phyloP scores from a whole-genome alignment of 805 yeast genomes.

The Kregervanrija fluxuum region DNA sequence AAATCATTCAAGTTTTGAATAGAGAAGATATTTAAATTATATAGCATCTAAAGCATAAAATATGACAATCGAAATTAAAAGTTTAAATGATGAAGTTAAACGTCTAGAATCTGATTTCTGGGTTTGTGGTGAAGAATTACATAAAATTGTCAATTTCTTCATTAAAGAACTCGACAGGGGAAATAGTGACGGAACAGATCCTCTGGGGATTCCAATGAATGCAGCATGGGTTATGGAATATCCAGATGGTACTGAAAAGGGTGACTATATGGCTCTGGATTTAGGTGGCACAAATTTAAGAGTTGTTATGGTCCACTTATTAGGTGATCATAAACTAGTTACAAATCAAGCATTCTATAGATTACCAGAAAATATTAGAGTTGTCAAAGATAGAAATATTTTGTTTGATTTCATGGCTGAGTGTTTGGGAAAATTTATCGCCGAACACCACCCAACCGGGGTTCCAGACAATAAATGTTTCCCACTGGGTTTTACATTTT shows the following conservation, averaged over 20 bases:
- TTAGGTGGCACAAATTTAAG: conserved; percentile 58
- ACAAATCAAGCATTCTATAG: conserved; percentile 84
- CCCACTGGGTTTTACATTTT: conserved; percentile 94
- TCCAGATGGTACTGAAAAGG: conserved; percentile 52
- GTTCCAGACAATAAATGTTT: conserved; percentile 42
- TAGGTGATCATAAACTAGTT: conserved; percentile 80
- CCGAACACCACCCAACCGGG: conserved; percentile 64
- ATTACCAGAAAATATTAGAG: conserved; percentile 72
- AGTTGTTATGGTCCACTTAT: conserved; percentile 42
- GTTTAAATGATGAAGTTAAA: conserved; percentile 26
- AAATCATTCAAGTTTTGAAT: too few relatives aligned
- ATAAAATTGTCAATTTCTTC: conserved; percentile 41
- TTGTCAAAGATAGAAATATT: conserved; percentile 64
- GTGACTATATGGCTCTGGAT: conserved; percentile 54
- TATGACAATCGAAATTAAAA: conserved; percentile 3
- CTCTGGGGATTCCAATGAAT: conserved; percentile 50
- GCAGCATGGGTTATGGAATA: conserved; percentile 54
- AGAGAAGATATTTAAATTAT: not conserved
- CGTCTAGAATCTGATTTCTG: conserved; percentile 33
- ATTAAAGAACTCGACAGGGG: conserved; percentile 47
- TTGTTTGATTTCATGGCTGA: conserved; percentile 87
- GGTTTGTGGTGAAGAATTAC: conserved; percentile 35
- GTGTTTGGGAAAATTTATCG: conserved; percentile 67
- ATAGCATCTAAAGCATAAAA: not conserved
- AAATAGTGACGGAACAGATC: conserved; percentile 39